Conservation (phyloP, 768 basidiomycete species). For the Aureoboletus auriporus region DNA sequence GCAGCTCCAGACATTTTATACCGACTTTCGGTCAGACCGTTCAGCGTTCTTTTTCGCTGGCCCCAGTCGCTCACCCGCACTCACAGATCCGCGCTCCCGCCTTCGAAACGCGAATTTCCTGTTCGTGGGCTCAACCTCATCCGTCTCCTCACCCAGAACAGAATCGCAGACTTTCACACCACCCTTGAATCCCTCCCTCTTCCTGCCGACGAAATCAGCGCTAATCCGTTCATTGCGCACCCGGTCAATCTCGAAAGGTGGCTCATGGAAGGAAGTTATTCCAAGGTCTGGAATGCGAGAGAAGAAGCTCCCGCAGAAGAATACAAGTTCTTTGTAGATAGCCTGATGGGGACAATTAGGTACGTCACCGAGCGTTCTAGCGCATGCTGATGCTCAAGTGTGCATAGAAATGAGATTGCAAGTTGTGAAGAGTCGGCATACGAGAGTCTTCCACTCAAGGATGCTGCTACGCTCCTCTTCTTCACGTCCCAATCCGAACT, state of each 20-base stretch:
- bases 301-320: constrained; percentile 91
- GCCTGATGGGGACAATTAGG: constrained; percentile 93
- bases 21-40: constrained; percentile 65
- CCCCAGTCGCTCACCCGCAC: background rate
- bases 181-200: constrained; percentile 85
- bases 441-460: constrained; percentile 82
- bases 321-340: constrained; percentile 92
- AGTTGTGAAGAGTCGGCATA: constrained; percentile 95
- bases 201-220: constrained; percentile 60
- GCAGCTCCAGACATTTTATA: constrained; percentile 87
- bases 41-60: constrained; percentile 4
- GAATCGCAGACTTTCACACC: constrained; percentile 97
- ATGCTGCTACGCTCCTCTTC: constrained; percentile 89
- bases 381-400: constrained; percentile 2
- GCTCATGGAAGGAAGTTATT: constrained; percentile 99
- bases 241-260: constrained; percentile 92
- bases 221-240: constrained; percentile 74
- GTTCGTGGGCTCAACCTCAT: constrained; percentile 93
- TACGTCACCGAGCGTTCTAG: constrained; percentile 28
- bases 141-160: constrained; percentile 89
- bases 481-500: constrained; percentile 81
- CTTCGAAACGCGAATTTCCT: constrained; percentile 82
- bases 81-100: constrained; percentile 66
- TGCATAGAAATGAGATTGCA: constrained; percentile 86
- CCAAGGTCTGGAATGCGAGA: constrained; percentile 95